phyloP scores from a whole-genome alignment of 2,329 filamentous ascomycete genomes.

The Alternaria panax region DNA sequence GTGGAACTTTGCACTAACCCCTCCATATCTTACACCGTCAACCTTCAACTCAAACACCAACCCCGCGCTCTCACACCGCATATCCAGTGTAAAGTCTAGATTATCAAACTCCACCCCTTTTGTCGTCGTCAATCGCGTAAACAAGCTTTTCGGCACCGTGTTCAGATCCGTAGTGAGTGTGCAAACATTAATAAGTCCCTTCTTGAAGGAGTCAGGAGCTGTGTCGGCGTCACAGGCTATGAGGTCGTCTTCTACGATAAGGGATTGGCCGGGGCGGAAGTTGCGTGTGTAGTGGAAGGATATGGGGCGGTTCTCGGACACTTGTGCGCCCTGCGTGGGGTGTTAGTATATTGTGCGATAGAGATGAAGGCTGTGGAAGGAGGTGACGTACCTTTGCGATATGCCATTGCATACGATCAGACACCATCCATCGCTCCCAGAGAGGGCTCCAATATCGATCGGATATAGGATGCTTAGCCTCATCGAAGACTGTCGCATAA shows the following conservation, averaged over 20 bases:
- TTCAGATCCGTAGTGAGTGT: constrained; percentile 81
- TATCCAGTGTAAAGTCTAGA: constrained; percentile 81
- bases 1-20: constrained; percentile 80
- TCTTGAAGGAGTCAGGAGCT: constrained; percentile 62
- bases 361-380: neutral
- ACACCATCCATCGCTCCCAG: constrained; percentile 85
- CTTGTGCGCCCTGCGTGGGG: constrained; percentile 68
- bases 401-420: constrained; percentile 85
- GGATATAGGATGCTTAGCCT: constrained; percentile 73
- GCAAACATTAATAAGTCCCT: constrained; percentile 72
- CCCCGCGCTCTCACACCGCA: constrained; percentile 81
- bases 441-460: constrained; percentile 82
- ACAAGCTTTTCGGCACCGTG: constrained; percentile 75
- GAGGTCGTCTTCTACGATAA: constrained; percentile 80
- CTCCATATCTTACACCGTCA: constrained; percentile 77
- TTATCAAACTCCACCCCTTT: constrained; percentile 83
- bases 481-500: constrained; percentile 82
- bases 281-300: constrained; percentile 88
- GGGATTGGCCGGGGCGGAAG: constrained; percentile 78
- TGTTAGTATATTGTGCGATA: constrained; percentile 11
- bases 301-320: constrained; percentile 76
- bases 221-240: constrained; percentile 76
- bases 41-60: constrained; percentile 81
- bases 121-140: constrained; percentile 79
- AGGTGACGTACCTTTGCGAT: constrained; percentile 69